Evolutionary conservation across 352 stramenopile genomes (phyloP).

Genomic region (Synura sp.): DNA sequence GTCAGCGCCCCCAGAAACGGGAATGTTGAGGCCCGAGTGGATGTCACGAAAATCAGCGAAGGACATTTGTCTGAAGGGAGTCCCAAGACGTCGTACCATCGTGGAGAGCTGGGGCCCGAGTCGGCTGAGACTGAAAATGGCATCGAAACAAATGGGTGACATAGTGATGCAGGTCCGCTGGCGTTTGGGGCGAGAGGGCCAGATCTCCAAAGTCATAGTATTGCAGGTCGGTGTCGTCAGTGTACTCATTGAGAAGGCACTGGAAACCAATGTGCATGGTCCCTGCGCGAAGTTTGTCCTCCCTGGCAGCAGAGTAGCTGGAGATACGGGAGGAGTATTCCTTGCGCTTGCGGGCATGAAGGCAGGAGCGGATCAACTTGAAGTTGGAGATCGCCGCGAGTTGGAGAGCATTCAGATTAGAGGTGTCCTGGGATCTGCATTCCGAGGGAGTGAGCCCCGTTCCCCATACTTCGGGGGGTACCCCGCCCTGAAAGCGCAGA

Average conservation of each 20-base stretch:
- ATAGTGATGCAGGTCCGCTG: constrained; percentile 10
- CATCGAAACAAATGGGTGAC: background rate
- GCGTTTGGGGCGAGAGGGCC: constrained; percentile 3
- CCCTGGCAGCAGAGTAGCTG: background rate
- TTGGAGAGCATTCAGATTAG: background rate
- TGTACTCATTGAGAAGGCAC: constrained; percentile 14
- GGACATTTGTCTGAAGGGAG: constrained; percentile 11
- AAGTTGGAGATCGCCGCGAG: too few relatives aligned
- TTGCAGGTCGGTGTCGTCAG: constrained; percentile 12
- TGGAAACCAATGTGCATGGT: constrained; percentile 21
- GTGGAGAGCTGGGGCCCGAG: background rate
- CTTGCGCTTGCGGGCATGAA: constrained; percentile 17
- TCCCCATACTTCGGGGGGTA: constrained; percentile 3
- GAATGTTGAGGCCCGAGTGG: constrained; percentile 7
- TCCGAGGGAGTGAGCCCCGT: constrained; percentile 12
- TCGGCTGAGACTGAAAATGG: background rate
- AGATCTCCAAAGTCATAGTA: constrained; percentile 20
- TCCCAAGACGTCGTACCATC: background rate
- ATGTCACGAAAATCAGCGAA: constrained; percentile 1
- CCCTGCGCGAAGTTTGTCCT: constrained; percentile 2
- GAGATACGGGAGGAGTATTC: constrained; percentile 23
- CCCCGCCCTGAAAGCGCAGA: background rate
- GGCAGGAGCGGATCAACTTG: constrained; percentile 1
- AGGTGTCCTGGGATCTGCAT: constrained; percentile 10
- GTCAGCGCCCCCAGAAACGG: background rate